These are phyloP conservation scores for Cordyceps militaris DNA, from an alignment of 2,329 filamentous ascomycete genomes.

Conservation along the genomic window DNA sequence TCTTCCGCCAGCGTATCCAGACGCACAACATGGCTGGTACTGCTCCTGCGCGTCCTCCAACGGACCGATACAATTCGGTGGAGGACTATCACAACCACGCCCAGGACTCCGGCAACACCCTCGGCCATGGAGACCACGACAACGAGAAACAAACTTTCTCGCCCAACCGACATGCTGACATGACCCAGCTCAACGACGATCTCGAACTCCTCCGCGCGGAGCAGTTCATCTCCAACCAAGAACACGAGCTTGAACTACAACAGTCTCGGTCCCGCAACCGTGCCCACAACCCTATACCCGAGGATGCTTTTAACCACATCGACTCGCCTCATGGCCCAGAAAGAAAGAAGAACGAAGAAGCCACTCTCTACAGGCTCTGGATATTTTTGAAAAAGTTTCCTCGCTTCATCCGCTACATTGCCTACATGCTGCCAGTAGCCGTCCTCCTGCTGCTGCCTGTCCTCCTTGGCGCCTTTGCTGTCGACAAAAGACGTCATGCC, in stretches of 20 bases:
- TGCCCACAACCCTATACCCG: conserved; percentile 29
- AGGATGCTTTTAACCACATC: conserved; percentile 40
- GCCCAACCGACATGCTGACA: conserved; percentile 26
- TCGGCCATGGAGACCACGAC: conserved; percentile 18
- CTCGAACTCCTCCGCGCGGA: conserved; percentile 43
- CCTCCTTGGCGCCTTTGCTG: conserved; percentile 35
- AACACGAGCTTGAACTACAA: conserved; percentile 25
- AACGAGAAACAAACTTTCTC: conserved; percentile 16
- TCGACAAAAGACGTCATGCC: conserved; percentile 28
- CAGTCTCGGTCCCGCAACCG: conserved; percentile 24
- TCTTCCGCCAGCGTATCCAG: too few species aligned
- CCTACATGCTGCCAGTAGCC: conserved; percentile 42
- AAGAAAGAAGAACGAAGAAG: conserved; percentile 27
- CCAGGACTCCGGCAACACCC: conserved; percentile 24
- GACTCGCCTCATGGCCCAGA: conserved; percentile 18
- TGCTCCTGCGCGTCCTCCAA: conserved; percentile 6
- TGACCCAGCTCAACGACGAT: conserved; percentile 38
- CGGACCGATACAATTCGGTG: conserved; percentile 9
- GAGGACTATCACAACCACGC: conserved; percentile 20
- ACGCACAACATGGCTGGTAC: conserved; percentile 8
- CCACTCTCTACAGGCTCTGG: conserved; percentile 35
- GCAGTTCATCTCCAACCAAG: conserved; percentile 37
- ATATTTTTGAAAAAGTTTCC: conserved; percentile 41
- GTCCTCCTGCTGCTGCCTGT: conserved; percentile 40
- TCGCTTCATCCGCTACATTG: conserved; percentile 40